Conservation (phyloP, 2,329 filamentous ascomycete species). For the Nakataea oryzae region DNA sequence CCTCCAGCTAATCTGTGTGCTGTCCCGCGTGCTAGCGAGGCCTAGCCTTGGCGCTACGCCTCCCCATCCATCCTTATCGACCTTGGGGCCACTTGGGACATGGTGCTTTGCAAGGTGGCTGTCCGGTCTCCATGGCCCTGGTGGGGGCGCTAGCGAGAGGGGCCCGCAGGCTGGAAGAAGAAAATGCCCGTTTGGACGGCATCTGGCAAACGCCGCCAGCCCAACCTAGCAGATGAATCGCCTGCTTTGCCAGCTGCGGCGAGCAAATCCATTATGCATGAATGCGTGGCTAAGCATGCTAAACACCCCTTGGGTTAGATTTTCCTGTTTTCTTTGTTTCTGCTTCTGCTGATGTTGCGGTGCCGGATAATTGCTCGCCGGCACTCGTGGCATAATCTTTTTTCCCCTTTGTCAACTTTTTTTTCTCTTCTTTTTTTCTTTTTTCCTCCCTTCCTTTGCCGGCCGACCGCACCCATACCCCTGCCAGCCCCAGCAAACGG, state of each 20-base stretch:
- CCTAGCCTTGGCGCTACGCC: background rate
- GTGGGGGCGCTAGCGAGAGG: no score
- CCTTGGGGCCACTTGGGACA: background rate
- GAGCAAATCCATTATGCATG: background rate
- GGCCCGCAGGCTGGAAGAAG: background rate
- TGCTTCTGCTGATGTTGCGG: conserved; percentile 1
- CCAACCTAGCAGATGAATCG: background rate
- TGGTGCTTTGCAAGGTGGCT: no score
- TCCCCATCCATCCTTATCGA: no score
- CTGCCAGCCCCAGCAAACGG: background rate
- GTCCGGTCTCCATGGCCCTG: no score
- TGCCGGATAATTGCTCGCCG: background rate
- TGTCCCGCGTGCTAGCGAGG: background rate
- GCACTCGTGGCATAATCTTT: background rate
- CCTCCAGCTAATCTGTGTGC: background rate
- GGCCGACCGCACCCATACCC: conserved; percentile 1
- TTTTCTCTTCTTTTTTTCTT: background rate
- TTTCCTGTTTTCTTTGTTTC: background rate
- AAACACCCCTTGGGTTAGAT: background rate
- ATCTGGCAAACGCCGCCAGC: no score
- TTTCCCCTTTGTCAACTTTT: background rate
- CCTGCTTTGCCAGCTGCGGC: background rate
- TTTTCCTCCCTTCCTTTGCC: background rate
- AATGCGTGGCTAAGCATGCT: background rate
- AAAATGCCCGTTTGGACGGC: no score